phyloP scores from a whole-genome alignment of 2,329 filamentous ascomycete species.

The Penicillium concentricum region DNA sequence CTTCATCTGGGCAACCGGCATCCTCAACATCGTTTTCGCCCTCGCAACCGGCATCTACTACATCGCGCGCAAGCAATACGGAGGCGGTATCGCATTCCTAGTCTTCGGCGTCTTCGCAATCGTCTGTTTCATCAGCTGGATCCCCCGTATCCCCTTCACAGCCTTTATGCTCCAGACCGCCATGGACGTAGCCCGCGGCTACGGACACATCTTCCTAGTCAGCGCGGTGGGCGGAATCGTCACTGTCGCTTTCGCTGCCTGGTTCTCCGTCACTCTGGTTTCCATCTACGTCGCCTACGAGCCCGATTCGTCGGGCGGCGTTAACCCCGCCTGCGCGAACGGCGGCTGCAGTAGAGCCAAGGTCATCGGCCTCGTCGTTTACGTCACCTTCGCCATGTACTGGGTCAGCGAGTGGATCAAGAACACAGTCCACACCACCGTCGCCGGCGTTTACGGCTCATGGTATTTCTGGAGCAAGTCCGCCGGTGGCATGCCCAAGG shows the following conservation, averaged over 20 bases:
- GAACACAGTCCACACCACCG: conserved; percentile 84
- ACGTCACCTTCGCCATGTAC: conserved; percentile 87
- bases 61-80: conserved; percentile 72
- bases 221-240: conserved; percentile 78
- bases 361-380: conserved; percentile 80
- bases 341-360: conserved; percentile 70
- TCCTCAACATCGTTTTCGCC: conserved; percentile 80
- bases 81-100: conserved; percentile 82
- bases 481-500: conserved; percentile 66
- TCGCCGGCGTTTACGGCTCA: conserved; percentile 83
- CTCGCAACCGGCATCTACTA: conserved; percentile 88
- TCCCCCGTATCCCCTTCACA: conserved; percentile 84
- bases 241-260: conserved; percentile 74
- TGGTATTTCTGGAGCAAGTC: conserved; percentile 81
- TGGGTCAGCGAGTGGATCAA: conserved; percentile 95
- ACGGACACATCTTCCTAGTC: conserved; percentile 83
- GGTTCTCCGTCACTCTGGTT: conserved; percentile 83
- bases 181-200: conserved; percentile 79
- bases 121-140: conserved; percentile 86
- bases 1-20: conserved; percentile 90
- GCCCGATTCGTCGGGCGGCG: conserved; percentile 48
- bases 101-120: conserved; percentile 77
- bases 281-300: conserved; percentile 83
- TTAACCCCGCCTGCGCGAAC: conserved; percentile 55
- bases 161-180: conserved; percentile 84